A percentile compares a stretch with the other conserved stretches of the same genome.
Evolutionary conservation across 441 rosid species (phyloP).

Genomic region (Sinapis alba): DNA sequence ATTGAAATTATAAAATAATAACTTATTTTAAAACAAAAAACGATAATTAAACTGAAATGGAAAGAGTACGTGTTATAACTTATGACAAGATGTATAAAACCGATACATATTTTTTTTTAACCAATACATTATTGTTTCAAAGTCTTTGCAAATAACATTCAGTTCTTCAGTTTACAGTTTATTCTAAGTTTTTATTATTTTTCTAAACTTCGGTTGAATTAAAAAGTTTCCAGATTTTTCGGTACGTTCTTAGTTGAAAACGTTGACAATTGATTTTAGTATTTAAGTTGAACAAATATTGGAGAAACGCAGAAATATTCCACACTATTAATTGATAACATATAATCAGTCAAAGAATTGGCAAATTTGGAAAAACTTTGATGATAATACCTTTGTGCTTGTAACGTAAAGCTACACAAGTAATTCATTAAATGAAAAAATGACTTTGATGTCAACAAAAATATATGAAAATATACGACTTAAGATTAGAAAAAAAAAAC

Average conservation of each 20-base stretch:
- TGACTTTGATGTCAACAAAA: background rate
- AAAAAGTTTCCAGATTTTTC: background rate
- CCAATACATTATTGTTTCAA: conserved; percentile 8
- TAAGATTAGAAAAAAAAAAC: too few species aligned
- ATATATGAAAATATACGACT: too few species aligned
- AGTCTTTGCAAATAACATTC: conserved; percentile 30
- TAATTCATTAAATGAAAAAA: background rate
- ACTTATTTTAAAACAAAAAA: too few species aligned
- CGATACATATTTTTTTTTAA: too few species aligned
- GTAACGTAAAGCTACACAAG: background rate
- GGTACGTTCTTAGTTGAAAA: conserved; percentile 28
- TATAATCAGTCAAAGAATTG: conserved; percentile 24
- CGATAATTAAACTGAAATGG: too few species aligned
- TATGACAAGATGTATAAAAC: too few species aligned
- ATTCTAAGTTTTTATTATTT: conserved; percentile 5
- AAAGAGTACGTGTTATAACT: too few species aligned
- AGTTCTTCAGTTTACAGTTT: conserved; percentile 15
- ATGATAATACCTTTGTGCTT: background rate
- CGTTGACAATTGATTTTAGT: conserved; percentile 22
- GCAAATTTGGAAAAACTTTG: background rate
- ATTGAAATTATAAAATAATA: too few species aligned
- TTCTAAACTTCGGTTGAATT: background rate
- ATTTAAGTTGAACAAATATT: background rate
- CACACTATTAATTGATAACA: background rate
- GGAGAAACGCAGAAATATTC: conserved; percentile 3